These are phyloP conservation scores for Stephanocyclus meneghinianus DNA, from an alignment of 352 stramenopile genomes.

Conservation along the genomic window DNA sequence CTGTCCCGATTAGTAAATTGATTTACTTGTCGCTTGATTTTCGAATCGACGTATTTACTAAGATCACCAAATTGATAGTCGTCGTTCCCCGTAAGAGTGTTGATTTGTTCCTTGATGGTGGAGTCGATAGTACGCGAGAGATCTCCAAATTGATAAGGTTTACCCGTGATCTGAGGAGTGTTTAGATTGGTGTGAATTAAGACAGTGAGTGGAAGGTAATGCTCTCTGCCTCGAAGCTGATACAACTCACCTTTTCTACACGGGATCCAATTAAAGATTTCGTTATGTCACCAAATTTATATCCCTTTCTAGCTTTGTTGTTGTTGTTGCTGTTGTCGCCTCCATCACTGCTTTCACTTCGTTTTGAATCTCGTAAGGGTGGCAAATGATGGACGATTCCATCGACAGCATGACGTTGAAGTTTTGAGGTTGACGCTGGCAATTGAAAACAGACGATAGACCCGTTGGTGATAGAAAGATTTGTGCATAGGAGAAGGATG, in stretches of 20 bases:
- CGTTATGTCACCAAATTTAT: conserved; percentile 39
- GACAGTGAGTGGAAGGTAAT: too few species aligned
- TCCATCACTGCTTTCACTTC: background rate
- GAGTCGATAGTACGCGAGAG: conserved; percentile 27
- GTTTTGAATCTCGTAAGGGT: too few species aligned
- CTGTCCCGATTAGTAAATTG: conserved; percentile 56
- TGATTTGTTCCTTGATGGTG: conserved; percentile 37
- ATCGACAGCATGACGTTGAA: too few species aligned
- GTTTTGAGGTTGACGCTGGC: too few species aligned
- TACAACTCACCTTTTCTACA: conserved; percentile 19
- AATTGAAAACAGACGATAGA: too few species aligned
- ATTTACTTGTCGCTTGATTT: conserved; percentile 48
- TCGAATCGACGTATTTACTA: conserved; percentile 32
- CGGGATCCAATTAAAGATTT: conserved; percentile 43
- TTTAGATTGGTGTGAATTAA: background rate
- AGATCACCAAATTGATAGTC: conserved; percentile 65
- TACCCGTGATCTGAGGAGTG: conserved; percentile 20
- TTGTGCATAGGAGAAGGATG: too few species aligned
- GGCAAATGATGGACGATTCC: too few species aligned
- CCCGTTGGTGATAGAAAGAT: too few species aligned
- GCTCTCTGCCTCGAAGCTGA: background rate
- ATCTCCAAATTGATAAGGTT: conserved; percentile 44
- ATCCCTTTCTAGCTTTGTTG: conserved; percentile 30
- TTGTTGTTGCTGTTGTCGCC: background rate
- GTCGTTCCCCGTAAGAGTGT: conserved; percentile 48